Conservation (phyloP, 176 grass and related monocot genomes). For the Tillandsia fasciculata region DNA sequence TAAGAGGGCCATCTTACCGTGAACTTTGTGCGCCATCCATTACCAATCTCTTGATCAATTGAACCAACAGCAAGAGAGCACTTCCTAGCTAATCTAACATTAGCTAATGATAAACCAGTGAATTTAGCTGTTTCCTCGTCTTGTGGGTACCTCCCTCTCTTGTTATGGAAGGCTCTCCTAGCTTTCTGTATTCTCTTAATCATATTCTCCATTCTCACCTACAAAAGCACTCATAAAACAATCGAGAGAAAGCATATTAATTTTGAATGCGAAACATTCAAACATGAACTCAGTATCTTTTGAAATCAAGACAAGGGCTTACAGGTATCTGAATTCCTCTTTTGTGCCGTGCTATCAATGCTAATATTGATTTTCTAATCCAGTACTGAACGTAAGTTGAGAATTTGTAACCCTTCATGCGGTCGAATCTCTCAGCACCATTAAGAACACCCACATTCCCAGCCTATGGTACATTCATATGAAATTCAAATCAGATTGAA, state of each 20-base stretch:
- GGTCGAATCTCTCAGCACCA: slow-evolving; percentile 77
- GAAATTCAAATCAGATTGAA: neutral
- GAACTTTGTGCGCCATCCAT: slow-evolving; percentile 31
- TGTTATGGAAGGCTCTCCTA: slow-evolving; percentile 31
- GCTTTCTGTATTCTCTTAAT: slow-evolving; percentile 63
- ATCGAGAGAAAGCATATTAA: neutral
- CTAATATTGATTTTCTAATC: slow-evolving; percentile 79
- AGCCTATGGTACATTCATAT: slow-evolving; percentile 34
- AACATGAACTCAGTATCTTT: neutral
- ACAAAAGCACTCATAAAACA: slow-evolving; percentile 4
- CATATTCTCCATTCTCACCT: slow-evolving; percentile 76
- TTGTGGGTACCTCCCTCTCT: slow-evolving; percentile 37
- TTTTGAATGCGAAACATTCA: neutral
- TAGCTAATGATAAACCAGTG: slow-evolving; percentile 43
- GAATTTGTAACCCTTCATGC: slow-evolving; percentile 57
- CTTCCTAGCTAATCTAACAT: slow-evolving; percentile 54
- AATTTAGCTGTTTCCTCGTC: slow-evolving; percentile 52
- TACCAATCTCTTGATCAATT: slow-evolving; percentile 36
- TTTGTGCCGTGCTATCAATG: slow-evolving; percentile 41
- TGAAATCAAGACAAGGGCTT: slow-evolving; percentile 24
- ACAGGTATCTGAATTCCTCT: slow-evolving; percentile 62
- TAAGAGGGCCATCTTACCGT: slow-evolving; percentile 21
- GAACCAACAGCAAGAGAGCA: slow-evolving; percentile 56
- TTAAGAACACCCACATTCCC: slow-evolving; percentile 74
- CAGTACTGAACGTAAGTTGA: slow-evolving; percentile 81